These are phyloP conservation scores for Gossypium aridum DNA, from an alignment of 441 rosid genomes.

Conservation along the genomic window DNA sequence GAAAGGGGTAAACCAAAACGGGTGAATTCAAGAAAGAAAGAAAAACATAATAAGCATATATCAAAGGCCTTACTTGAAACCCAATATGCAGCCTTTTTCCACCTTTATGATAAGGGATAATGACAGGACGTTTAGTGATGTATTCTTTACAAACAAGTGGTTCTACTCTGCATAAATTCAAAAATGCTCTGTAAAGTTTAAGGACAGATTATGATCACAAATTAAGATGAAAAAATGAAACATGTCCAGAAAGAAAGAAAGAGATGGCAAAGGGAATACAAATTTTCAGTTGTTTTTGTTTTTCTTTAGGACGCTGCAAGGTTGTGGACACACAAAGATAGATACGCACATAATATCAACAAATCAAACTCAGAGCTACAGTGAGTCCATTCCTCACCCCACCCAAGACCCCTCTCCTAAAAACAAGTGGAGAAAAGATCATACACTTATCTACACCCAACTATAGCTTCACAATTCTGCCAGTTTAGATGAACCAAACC, in stretches of 20 bases:
- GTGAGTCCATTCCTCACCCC: background rate
- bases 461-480: slow-evolving; percentile 2
- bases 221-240: background rate
- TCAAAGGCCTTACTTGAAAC: slow-evolving; percentile 49
- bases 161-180: slow-evolving; percentile 52
- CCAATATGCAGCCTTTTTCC: slow-evolving; percentile 95
- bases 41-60: background rate
- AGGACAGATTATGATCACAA: slow-evolving; percentile 2
- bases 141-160: slow-evolving; percentile 94
- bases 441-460: background rate
- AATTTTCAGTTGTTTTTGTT: background rate
- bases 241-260: background rate
- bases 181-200: slow-evolving; percentile 12
- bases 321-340: background rate
- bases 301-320: background rate
- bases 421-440: slow-evolving; percentile 3
- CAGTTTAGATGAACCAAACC: slow-evolving; percentile 3
- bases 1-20: background rate
- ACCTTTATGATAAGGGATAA: slow-evolving; percentile 94
- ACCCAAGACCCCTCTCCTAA: background rate
- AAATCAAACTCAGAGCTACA: background rate
- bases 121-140: slow-evolving; percentile 60
- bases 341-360: background rate
- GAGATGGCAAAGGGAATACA: background rate
- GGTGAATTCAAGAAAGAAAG: background rate